Conservation (phyloP, 345 rosid species). For the Melaleuca quinquenervia region DNA sequence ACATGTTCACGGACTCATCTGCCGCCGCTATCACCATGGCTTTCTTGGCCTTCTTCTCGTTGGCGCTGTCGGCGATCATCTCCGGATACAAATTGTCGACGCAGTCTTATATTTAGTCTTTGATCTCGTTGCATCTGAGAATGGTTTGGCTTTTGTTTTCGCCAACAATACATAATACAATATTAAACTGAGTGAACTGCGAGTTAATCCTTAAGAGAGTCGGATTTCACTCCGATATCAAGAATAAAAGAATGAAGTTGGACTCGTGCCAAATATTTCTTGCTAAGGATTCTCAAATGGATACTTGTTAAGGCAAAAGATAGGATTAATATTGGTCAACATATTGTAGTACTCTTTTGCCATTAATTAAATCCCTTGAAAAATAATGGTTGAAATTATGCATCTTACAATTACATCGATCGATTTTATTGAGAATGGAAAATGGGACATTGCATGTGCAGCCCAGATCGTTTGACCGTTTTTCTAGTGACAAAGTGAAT, state of each 20-base stretch:
- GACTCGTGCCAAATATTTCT: background rate
- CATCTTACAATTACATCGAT: background rate
- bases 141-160: background rate
- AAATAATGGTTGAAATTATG: background rate
- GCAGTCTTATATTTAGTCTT: slow-evolving; percentile 2
- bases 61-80: slow-evolving; percentile 13
- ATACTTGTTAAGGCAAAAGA: too few species aligned
- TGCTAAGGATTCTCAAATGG: background rate
- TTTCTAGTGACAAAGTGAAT: background rate
- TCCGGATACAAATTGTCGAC: slow-evolving; percentile 19
- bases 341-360: too few species aligned
- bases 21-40: slow-evolving; percentile 20
- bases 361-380: background rate
- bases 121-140: background rate
- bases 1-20: slow-evolving; percentile 24
- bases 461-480: accelerated
- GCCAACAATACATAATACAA: background rate
- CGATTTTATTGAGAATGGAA: too few species aligned
- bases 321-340: too few species aligned
- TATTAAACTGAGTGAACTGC: background rate
- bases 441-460: background rate
- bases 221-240: background rate
- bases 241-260: background rate
- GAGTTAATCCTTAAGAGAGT: background rate
- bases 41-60: slow-evolving; percentile 15